Conservation (phyloP, 768 basidiomycete species). For the Russula abietina region DNA sequence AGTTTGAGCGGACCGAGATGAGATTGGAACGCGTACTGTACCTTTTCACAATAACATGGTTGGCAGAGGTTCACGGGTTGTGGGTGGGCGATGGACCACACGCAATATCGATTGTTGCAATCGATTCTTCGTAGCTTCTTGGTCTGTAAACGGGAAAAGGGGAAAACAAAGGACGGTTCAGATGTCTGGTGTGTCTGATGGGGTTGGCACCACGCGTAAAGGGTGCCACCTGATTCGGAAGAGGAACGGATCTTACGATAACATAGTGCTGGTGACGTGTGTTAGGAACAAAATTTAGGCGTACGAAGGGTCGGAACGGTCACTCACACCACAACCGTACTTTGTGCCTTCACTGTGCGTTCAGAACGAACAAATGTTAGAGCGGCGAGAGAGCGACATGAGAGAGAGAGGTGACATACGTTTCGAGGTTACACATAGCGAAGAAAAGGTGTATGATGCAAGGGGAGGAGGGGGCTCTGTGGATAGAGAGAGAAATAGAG, state of each 20-base stretch:
- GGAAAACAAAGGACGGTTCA: not conserved
- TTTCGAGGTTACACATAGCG: slow-evolving; percentile 38
- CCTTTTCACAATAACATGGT: slow-evolving; percentile 42
- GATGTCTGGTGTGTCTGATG: slow-evolving; percentile 15
- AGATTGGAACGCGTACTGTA: slow-evolving; percentile 27
- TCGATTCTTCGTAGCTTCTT: slow-evolving; percentile 47
- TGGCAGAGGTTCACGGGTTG: slow-evolving; percentile 32
- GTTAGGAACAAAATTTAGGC: slow-evolving; percentile 27
- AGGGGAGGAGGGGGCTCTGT: slow-evolving; percentile 11
- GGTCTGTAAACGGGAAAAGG: slow-evolving; percentile 37
- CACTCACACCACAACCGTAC: slow-evolving; percentile 58
- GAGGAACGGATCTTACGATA: slow-evolving; percentile 41
- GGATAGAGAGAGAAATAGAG: not conserved
- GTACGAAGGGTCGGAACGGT: slow-evolving; percentile 17
- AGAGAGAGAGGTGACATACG: slow-evolving; percentile 31
- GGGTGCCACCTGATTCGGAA: slow-evolving; percentile 12
- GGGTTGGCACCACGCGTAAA: slow-evolving; percentile 5
- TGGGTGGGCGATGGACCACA: slow-evolving; percentile 37
- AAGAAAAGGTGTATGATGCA: not conserved
- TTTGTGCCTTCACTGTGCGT: slow-evolving; percentile 61
- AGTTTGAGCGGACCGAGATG: slow-evolving; percentile 4
- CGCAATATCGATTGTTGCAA: slow-evolving; percentile 44
- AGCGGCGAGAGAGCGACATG: slow-evolving; percentile 13
- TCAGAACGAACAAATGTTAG: slow-evolving; percentile 26
- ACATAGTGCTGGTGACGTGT: slow-evolving; percentile 53